Evolutionary conservation across 1,284 basidiomycete genomes (phyloP), one percentile per base, ranked within the genome.

Genomic region (Farysia itapuensis): DNA sequence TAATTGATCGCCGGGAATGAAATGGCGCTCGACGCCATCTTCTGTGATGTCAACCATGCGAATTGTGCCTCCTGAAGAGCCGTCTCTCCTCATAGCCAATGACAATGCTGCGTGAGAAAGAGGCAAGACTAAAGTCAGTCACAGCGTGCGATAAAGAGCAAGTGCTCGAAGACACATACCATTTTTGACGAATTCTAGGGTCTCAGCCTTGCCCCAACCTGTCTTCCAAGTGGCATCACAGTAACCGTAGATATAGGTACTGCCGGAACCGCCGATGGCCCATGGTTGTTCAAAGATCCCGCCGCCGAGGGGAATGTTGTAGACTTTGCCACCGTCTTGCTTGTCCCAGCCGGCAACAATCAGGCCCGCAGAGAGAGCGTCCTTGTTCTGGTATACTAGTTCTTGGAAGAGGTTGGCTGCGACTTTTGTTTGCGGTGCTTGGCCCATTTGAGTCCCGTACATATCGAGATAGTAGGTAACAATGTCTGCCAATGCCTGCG

Each of bases 341-440:
- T 86, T 87, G 79, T 99, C 95, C 92, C 94, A 99, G 0, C 95
- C 95, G 13, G 89, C 95, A 18, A 97, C 92, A 70, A 99, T 98
- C 78, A 99, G 96, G 21, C 95, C 94, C 1, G 95, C 95, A 30
- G 83, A 85, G 28, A 98, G 79, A 3, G 78, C 79, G 77, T 79
- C 78, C 80, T 98, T 98, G 82, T 96, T 97, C 52, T 87, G 83
- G 78, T 99, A 99, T 78, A 92, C 93, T 39, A 98, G 69, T 54
- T 84, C 85, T 77, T 97, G 87, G 81, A 98, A 95, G 54, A 90
- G 66, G 8, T 85, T 84, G 0, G 92, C 90, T 0, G 90, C 88
- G 9, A 85, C 84, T 53, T 87, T 84, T 2, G 96, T 91, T 4
- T 89, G 81, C 1, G 93, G 91, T 5, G 84, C 80, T 29, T 85